A percentile compares a stretch with the other conserved stretches of the same genome.
Conservation (phyloP, 2,329 filamentous ascomycete species). For the Xylaria sp. region DNA sequence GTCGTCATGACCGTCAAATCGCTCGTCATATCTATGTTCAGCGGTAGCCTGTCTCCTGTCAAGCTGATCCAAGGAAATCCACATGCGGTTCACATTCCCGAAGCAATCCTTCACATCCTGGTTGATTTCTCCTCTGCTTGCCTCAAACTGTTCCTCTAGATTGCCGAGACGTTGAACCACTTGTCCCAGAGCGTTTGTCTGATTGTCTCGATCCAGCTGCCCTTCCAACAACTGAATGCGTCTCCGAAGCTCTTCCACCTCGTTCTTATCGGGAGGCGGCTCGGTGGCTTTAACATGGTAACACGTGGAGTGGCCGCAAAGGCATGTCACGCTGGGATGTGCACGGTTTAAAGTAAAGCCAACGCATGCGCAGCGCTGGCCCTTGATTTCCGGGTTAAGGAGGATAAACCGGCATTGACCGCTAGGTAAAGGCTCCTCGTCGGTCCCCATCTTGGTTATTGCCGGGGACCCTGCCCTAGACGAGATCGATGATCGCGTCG, state of each 20-base stretch:
- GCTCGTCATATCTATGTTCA: conserved; percentile 50
- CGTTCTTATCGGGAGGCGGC: conserved; percentile 49
- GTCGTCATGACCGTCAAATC: conserved; percentile 48
- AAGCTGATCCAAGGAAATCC: conserved; percentile 56
- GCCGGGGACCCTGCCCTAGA: conserved; percentile 35
- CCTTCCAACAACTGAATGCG: conserved; percentile 53
- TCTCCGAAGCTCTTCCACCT: conserved; percentile 55
- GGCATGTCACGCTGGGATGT: conserved; percentile 60
- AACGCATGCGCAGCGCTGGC: conserved; percentile 64
- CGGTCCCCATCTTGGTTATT: conserved; percentile 33
- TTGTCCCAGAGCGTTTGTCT: conserved; percentile 39
- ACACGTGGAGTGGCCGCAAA: conserved; percentile 65
- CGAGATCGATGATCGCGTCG: conserved; percentile 38
- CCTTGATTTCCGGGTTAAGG: conserved; percentile 60
- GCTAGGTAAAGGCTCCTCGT: conserved; percentile 57
- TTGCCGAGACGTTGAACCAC: conserved; percentile 54
- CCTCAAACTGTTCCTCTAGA: conserved; percentile 61
- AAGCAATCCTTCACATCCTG: conserved; percentile 61
- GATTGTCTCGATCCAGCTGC: conserved; percentile 46
- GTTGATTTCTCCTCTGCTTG: conserved; percentile 55
- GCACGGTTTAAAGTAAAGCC: conserved; percentile 60
- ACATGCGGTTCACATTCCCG: conserved; percentile 59
- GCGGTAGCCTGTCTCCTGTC: conserved; percentile 46
- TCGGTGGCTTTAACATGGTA: conserved; percentile 60
- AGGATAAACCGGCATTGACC: conserved; percentile 67